Conservation (phyloP, 106 monocot genomes). For the Dendrobium catenatum region DNA sequence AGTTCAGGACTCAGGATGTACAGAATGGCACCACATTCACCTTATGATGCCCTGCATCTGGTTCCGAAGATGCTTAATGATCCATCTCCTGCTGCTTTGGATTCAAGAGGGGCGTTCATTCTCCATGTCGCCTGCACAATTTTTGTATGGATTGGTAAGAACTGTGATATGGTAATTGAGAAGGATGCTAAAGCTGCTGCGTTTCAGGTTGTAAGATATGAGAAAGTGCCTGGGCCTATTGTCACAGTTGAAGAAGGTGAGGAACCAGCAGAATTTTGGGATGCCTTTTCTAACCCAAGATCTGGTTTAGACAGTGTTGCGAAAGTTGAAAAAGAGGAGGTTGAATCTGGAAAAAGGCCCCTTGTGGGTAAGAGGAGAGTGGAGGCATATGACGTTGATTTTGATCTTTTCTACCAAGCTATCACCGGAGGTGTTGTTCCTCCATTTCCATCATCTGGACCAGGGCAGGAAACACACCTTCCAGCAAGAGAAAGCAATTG, state of each 20-base stretch:
- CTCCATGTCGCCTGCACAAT: conserved; percentile 64
- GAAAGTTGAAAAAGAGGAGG: conserved; percentile 24
- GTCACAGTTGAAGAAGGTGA: conserved; percentile 59
- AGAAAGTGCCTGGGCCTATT: conserved; percentile 73
- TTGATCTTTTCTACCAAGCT: conserved; percentile 77
- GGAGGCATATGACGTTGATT: conserved; percentile 68
- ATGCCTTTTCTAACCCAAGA: conserved; percentile 44
- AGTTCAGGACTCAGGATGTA: conserved; percentile 78
- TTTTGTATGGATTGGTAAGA: conserved; percentile 80
- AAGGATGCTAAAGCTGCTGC: conserved; percentile 90
- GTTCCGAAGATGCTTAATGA: conserved; percentile 83
- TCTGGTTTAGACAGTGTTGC: conserved; percentile 9
- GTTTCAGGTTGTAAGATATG: conserved; percentile 89
- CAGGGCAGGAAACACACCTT: conserved; percentile 67
- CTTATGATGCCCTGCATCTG: conserved; percentile 83
- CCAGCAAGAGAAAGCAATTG: conserved; percentile 93
- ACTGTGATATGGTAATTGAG: conserved; percentile 65
- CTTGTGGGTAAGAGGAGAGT: conserved; percentile 54
- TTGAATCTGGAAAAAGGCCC: conserved; percentile 13
- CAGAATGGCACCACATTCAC: conserved; percentile 87
- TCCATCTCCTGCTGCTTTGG: conserved; percentile 52
- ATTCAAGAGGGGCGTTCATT: conserved; percentile 91
- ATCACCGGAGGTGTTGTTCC: conserved; percentile 80
- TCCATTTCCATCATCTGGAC: conserved; percentile 47
- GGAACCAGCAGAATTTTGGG: conserved; percentile 79